A percentile compares a stretch with the other conserved stretches of the same genome.
phyloP scores from a whole-genome alignment of 805 yeast genomes.

The Kodamaea restingae region DNA sequence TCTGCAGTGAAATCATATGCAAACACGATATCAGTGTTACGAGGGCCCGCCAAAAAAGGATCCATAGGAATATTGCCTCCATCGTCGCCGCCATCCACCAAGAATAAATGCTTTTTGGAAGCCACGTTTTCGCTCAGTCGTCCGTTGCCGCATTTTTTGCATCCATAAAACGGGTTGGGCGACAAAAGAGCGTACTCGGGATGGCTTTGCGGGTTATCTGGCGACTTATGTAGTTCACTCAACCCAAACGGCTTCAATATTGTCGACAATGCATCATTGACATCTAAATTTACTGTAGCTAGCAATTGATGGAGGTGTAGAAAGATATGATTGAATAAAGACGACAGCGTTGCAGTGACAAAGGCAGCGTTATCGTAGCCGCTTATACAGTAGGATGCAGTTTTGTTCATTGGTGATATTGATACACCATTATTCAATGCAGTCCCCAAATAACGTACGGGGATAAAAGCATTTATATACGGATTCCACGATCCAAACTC shows the following conservation, averaged over 20 bases:
- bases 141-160: neutral
- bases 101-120: slow-evolving; percentile 20
- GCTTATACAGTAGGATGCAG: slow-evolving; percentile 38
- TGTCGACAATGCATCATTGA: slow-evolving; percentile 31
- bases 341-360: slow-evolving; percentile 60
- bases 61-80: slow-evolving; percentile 47
- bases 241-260: slow-evolving; percentile 44
- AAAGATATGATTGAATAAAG: slow-evolving; percentile 54
- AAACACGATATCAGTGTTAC: slow-evolving; percentile 37
- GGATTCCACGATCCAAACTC: slow-evolving; percentile 70
- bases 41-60: slow-evolving; percentile 34
- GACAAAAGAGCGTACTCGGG: slow-evolving; percentile 59
- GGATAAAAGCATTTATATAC: slow-evolving; percentile 42
- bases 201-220: slow-evolving; percentile 30
- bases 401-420: slow-evolving; percentile 16
- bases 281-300: slow-evolving; percentile 27
- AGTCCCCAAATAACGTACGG: slow-evolving; percentile 53
- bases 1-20: slow-evolving; percentile 51
- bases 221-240: slow-evolving; percentile 21
- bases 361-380: slow-evolving; percentile 60
- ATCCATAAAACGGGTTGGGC: slow-evolving; percentile 56
- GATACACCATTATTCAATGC: slow-evolving; percentile 42
- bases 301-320: slow-evolving; percentile 43
- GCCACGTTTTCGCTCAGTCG: slow-evolving; percentile 1
- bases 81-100: slow-evolving; percentile 49